Evolutionary conservation across 2,329 filamentous ascomycete species (phyloP), one percentile per base, ranked within the genome.

Genomic region (Fusarium sp.): DNA sequence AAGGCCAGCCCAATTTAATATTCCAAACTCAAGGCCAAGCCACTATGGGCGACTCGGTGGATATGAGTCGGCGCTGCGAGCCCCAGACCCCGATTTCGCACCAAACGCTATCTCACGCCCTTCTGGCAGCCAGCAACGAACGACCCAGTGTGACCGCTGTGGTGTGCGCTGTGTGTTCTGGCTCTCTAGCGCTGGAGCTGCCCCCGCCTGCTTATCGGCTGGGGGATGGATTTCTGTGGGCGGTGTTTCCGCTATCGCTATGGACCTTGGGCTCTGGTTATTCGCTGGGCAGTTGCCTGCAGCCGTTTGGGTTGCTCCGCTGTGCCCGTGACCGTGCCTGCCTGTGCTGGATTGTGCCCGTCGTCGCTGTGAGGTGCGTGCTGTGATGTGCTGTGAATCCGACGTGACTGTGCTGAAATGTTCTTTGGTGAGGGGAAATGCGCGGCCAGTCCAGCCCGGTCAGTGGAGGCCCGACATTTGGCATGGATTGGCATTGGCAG

Each of bases 381-480:
- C 62, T 76, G 75, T 77, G 76, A 73, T 74, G 72, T 68, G 64
- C 71, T 73, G 72, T 74, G 64, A 68, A 65, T 74, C 52, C 39
- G 68, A 72, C 67, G 67, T 70, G 68, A 78, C 82, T 84, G 84
- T 85, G 82, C 84, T 85, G 84, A 86, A 83, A 85, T 84, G 80
- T 86, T 82, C 83, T 76, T 77, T 69, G 76, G 78, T 80, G 80
- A 81, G 80, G 79, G 79, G 78, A 82, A 80, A 77, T 81, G 78
- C 79, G 77, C 77, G 80, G 79, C 74, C 74, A 72, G 50, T 16
- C 48, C 48, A 52, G 18, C 18, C 27, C 50, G 10, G 27, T 6
- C 24, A 52, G 50, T 54, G 75, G 35, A 76, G 73, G 57, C 27
- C 27, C 39, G 62, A 48, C 61, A 58, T 63, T 75, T 54, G 48